Evolutionary conservation across 2,329 filamentous ascomycete genomes (phyloP).

Genomic region (Xylariaceae sp.): DNA sequence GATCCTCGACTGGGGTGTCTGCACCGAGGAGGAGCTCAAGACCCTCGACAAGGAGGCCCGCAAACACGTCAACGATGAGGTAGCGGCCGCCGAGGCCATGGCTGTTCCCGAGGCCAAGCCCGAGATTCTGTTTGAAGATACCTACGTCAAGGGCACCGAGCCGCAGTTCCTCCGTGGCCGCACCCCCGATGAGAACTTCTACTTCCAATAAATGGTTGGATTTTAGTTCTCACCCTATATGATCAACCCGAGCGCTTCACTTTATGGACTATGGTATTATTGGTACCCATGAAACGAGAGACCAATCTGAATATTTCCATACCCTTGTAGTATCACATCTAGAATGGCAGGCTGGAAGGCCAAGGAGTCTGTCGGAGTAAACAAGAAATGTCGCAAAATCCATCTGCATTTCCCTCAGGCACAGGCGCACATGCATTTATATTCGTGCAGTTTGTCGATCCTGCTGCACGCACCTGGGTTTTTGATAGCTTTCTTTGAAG

Average conservation of each 20-base stretch:
- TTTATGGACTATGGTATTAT: not conserved
- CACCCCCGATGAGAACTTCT: slow-evolving; percentile 86
- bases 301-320: slow-evolving; percentile 8
- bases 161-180: slow-evolving; percentile 83
- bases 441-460: too few species aligned
- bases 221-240: too few species aligned
- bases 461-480: too few species aligned
- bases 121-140: slow-evolving; percentile 90
- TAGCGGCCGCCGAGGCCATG: slow-evolving; percentile 87
- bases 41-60: slow-evolving; percentile 89
- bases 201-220: too few species aligned
- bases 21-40: slow-evolving; percentile 94
- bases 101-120: slow-evolving; percentile 67
- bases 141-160: slow-evolving; percentile 85
- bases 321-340: slow-evolving; percentile 21
- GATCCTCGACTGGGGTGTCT: slow-evolving; percentile 91
- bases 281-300: slow-evolving; percentile 7
- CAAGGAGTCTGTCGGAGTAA: slow-evolving; percentile 14
- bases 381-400: slow-evolving; percentile 11
- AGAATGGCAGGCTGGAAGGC: slow-evolving; percentile 15
- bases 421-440: too few species aligned
- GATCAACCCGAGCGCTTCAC: too few species aligned
- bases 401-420: not conserved
- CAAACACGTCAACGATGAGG: slow-evolving; percentile 79
- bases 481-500: too few species aligned